Conservation (phyloP, 768 basidiomycete genomes). For the Russula foetens region DNA sequence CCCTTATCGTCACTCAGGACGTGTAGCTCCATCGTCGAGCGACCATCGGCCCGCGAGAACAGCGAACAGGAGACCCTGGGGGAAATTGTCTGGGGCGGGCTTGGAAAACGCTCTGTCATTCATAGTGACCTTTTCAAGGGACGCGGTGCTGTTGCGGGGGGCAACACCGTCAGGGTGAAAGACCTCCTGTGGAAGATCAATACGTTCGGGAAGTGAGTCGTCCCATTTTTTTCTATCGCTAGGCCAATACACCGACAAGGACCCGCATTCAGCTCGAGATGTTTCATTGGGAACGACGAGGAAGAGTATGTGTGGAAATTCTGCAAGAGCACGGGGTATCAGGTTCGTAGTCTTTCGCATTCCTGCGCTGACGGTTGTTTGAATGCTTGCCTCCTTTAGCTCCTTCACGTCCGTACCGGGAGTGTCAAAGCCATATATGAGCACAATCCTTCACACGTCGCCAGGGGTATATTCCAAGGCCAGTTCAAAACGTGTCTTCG, state of each 20-base stretch:
- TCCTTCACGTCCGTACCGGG: constrained; percentile 16
- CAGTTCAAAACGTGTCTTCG: constrained; percentile 39
- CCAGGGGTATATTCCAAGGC: constrained; percentile 41
- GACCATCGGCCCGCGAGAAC: constrained; percentile 28
- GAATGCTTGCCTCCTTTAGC: constrained; percentile 1
- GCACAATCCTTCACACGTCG: constrained; percentile 23
- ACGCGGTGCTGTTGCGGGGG: neutral
- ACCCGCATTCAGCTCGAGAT: constrained; percentile 8
- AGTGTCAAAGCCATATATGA: constrained; percentile 16
- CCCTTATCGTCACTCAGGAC: constrained; percentile 28
- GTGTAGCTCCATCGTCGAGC: constrained; percentile 34
- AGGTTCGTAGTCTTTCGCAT: constrained; percentile 7
- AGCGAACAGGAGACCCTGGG: constrained; percentile 37
- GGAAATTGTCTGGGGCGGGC: constrained; percentile 40
- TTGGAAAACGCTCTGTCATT: constrained; percentile 28
- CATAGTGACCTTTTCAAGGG: constrained; percentile 18
- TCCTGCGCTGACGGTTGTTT: neutral
- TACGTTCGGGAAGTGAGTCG: constrained; percentile 16
- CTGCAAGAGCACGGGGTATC: constrained; percentile 13
- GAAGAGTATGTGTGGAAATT: constrained; percentile 21
- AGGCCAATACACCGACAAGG: neutral
- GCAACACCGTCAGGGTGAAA: constrained; percentile 16
- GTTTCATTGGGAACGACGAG: constrained; percentile 20
- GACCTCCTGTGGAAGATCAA: constrained; percentile 17
- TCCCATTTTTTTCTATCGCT: neutral